Base-by-base conservation (phyloP, 2,329 filamentous ascomycete species). In the Phialophora verrucosa region DNA sequence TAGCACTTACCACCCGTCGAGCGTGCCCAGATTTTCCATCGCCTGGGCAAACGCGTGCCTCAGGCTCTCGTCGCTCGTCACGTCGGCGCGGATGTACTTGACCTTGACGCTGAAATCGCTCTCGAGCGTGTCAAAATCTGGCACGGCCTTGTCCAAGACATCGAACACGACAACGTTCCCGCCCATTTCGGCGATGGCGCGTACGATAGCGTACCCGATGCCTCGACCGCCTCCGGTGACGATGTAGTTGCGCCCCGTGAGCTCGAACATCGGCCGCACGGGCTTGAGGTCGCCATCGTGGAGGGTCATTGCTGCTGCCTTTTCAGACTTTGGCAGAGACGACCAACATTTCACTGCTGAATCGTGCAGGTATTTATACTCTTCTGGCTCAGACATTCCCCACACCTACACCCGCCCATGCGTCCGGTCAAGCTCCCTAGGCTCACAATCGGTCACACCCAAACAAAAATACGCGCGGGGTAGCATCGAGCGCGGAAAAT, bases 41-140 rank as follows among this genome's bases (percentile, higher is more conserved):
- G 29, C 29, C 29, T 31, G 29, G 29, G 29, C 29, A 31, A 49
- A 49, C 44, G 17, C 44, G 17, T 49, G 17, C 10, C 17, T 49
- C 6, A 83, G 74, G 54, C 76, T 78, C 62, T 76, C 74, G 64
- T 83, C 81, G 11, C 72, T 70, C 5, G 81, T 83, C 5, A 83
- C 81, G 59, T 83, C 80, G 71, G 80, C 80, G 62, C 82, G 73
- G 64, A 84, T 73, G 72, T 81, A 84, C 25, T 17, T 42, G n/a
- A 32, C 27, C 32, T 70, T 70, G 64, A 70, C 63, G 11, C 68
- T 68, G 17, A 67, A 68, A 2, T 68, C 63, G 20, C 42, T 50
- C 27, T 64, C 62, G 12, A 71, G 32, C 5, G 47, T 59, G 17
- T 61, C 59, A 53, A 70, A 70, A 31, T 71, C 69, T 32, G 64